A percentile compares a stretch with the other conserved stretches of the same genome.
These are phyloP conservation scores for Mycena citricolor DNA, from an alignment of 1,284 basidiomycete genomes.

Conservation along the genomic window DNA sequence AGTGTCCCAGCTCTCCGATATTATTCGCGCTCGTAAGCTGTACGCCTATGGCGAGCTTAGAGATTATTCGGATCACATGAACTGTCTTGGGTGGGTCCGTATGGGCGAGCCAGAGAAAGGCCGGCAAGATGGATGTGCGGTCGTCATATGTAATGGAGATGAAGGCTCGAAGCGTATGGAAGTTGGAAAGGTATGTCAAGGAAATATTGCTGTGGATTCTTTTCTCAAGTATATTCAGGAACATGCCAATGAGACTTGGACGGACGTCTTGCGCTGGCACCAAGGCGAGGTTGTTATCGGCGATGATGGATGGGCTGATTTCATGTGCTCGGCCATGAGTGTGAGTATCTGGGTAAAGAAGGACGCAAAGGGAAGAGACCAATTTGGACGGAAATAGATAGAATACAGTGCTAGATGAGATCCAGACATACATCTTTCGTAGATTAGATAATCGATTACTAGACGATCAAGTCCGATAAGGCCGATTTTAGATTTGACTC, in stretches of 20 bases:
- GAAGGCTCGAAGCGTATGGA: conserved; percentile 44
- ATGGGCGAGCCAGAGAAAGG: conserved; percentile 43
- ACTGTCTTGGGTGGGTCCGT: conserved; percentile 67
- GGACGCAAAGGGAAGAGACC: conserved; percentile 43
- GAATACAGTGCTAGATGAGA: too few species aligned
- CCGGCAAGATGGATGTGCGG: conserved; percentile 42
- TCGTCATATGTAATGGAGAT: conserved; percentile 39
- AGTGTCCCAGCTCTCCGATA: conserved; percentile 46
- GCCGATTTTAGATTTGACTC: too few species aligned
- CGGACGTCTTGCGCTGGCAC: conserved; percentile 54
- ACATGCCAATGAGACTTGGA: conserved; percentile 53
- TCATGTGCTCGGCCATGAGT: conserved; percentile 42
- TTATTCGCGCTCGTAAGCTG: conserved; percentile 59
- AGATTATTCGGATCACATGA: conserved; percentile 58
- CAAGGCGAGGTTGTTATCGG: conserved; percentile 49
- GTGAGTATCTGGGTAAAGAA: conserved; percentile 49
- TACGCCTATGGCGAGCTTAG: conserved; percentile 62
- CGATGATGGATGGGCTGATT: conserved; percentile 55
- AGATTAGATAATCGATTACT: too few species aligned
- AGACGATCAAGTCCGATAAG: too few species aligned
- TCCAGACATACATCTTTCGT: too few species aligned
- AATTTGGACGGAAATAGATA: conserved; percentile 33
- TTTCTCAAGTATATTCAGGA: conserved; percentile 25
- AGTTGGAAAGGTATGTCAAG: conserved; percentile 35
- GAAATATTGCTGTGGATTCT: neutral